Evolutionary conservation across 345 rosid genomes (phyloP).

Genomic region (Aquilaria malaccensis): DNA sequence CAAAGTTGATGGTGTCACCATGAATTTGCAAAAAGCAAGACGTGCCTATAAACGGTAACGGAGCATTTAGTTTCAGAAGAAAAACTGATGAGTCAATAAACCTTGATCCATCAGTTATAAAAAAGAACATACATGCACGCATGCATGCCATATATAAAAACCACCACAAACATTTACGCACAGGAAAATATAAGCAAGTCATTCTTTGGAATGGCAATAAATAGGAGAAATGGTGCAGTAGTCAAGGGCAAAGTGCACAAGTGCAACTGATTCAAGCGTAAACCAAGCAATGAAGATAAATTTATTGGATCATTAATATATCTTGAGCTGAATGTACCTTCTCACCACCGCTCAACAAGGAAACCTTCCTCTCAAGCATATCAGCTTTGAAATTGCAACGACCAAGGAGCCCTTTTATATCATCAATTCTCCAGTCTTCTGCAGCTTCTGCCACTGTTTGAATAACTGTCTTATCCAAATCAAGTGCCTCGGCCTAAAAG

Average conservation of each 20-base stretch:
- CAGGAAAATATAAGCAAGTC: too few species aligned
- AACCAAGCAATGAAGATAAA: too few species aligned
- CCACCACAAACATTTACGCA: too few species aligned
- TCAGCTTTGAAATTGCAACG: slow-evolving; percentile 96
- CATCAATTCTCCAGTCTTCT: slow-evolving; percentile 91
- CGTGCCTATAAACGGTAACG: slow-evolving; percentile 54
- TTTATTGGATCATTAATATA: too few species aligned
- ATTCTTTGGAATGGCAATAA: too few species aligned
- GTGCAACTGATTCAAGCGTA: too few species aligned
- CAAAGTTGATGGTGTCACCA: slow-evolving; percentile 87
- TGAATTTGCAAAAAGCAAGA: slow-evolving; percentile 92
- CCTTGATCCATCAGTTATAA: too few species aligned
- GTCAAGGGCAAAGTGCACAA: too few species aligned
- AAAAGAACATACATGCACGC: too few species aligned
- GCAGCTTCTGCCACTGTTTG: slow-evolving; percentile 87
- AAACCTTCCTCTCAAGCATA: slow-evolving; percentile 91
- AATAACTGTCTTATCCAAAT: slow-evolving; percentile 80
- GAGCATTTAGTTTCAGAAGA: background rate
- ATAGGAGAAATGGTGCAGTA: too few species aligned
- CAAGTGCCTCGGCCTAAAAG: slow-evolving; percentile 86
- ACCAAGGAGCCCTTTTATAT: slow-evolving; percentile 93
- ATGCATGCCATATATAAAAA: too few species aligned
- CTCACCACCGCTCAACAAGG: slow-evolving; percentile 93
- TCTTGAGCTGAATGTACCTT: slow-evolving; percentile 32
- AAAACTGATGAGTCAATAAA: too few species aligned